A percentile compares a stretch with the other conserved stretches of the same genome.
phyloP scores from a whole-genome alignment of 805 yeast genomes.

The Candida insectalens region DNA sequence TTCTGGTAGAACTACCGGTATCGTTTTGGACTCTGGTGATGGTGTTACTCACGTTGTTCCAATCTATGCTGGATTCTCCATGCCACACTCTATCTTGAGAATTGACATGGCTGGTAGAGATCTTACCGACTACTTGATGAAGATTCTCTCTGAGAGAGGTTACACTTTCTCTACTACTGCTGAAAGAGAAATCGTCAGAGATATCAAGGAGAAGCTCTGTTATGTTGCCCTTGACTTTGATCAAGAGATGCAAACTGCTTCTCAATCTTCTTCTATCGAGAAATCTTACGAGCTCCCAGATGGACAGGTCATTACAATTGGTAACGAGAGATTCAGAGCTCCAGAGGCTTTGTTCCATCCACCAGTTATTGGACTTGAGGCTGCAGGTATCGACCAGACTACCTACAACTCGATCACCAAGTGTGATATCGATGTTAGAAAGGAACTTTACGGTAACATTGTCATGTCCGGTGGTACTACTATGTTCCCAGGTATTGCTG shows the following conservation, averaged over 20 bases:
- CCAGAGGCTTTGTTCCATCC: conserved; percentile 99
- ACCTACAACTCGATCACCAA: conserved; percentile 91
- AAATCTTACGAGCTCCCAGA: conserved; percentile 99
- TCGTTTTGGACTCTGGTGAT: conserved; percentile 98
- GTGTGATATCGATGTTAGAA: conserved; percentile 99
- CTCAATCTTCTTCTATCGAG: conserved; percentile 96
- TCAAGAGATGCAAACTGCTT: conserved; percentile 98
- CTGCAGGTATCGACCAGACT: conserved; percentile 99
- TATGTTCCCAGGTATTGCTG: conserved; percentile 99
- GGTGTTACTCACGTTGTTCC: conserved; percentile 99
- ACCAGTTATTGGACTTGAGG: conserved; percentile 78
- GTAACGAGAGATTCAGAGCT: conserved; percentile 99
- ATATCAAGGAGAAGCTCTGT: conserved; percentile 97
- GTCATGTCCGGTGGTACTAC: conserved; percentile 99
- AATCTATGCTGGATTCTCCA: conserved; percentile 98
- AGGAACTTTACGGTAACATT: conserved; percentile 97
- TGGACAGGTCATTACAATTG: conserved; percentile 98
- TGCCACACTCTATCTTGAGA: conserved; percentile 98
- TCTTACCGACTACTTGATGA: conserved; percentile 97
- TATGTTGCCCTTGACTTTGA: conserved; percentile 98
- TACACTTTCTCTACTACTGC: conserved; percentile 98
- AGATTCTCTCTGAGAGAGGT: conserved; percentile 97
- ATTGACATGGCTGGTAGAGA: conserved; percentile 99
- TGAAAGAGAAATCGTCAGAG: conserved; percentile 93
- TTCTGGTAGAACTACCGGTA: conserved; percentile 99